These are phyloP conservation scores for Populus pruinosa DNA, from an alignment of 345 rosid species.

Conservation along the genomic window DNA sequence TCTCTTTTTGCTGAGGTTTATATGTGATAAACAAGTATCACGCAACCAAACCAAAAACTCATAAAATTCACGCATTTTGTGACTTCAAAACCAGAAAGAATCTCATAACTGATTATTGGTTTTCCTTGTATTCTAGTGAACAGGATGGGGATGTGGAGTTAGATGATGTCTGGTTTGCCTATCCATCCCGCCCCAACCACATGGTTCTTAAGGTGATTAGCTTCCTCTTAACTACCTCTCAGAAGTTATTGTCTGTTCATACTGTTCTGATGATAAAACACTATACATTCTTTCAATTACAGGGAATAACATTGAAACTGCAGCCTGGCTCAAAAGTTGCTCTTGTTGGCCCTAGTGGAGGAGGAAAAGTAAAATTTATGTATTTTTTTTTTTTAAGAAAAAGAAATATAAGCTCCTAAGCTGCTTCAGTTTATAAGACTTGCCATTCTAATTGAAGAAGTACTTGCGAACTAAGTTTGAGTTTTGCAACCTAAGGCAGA, in stretches of 20 bases:
- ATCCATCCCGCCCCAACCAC: conserved; percentile 94
- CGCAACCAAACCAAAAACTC: not conserved
- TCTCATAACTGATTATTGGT: not conserved
- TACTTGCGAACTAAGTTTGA: not conserved
- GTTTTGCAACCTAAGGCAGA: not conserved
- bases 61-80: not conserved
- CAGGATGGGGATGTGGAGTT: conserved; percentile 87
- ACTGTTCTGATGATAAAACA: not conserved
- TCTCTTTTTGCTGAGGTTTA: no score
- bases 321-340: conserved; percentile 85
- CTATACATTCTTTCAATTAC: conserved; percentile 12
- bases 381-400: not conserved
- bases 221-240: not conserved
- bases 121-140: conserved; percentile 33
- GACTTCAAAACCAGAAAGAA: not conserved
- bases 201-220: conserved; percentile 78
- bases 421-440: not conserved
- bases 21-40: not conserved
- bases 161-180: conserved; percentile 91
- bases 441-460: not conserved
- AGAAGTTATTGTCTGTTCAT: not conserved
- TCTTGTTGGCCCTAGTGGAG: conserved; percentile 97
- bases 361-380: conserved; percentile 67
- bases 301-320: conserved; percentile 87
- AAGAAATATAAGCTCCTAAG: not conserved